These are phyloP conservation scores for Phylloporus rhodoxanthus DNA, from an alignment of 768 basidiomycete genomes.

Conservation along the genomic window DNA sequence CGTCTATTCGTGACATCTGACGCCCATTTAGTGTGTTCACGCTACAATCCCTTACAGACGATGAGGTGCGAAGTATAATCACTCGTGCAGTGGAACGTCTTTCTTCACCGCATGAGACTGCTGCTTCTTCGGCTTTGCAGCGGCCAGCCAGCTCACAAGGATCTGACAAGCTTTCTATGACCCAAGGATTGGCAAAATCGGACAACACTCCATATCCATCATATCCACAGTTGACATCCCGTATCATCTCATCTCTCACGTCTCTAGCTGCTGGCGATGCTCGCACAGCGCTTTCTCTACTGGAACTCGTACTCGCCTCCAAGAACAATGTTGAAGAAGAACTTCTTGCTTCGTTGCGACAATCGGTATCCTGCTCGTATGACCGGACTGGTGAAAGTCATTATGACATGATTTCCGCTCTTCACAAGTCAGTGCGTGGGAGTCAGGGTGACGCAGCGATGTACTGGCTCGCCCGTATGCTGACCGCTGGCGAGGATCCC, in stretches of 20 bases:
- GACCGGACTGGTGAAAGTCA: conserved; percentile 71
- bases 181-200: conserved; percentile 16
- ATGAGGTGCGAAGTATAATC: conserved; percentile 57
- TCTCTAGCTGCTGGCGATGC: conserved; percentile 65
- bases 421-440: conserved; percentile 81
- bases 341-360: conserved; percentile 53
- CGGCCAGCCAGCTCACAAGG: conserved; percentile 15
- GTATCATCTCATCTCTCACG: conserved; percentile 44
- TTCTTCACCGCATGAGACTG: conserved; percentile 13
- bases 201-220: conserved; percentile 18
- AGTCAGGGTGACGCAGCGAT: conserved; percentile 71
- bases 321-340: conserved; percentile 38
- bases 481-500: conserved; percentile 76
- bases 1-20: conserved; percentile 7
- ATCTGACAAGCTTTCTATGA: conserved; percentile 12
- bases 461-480: conserved; percentile 87
- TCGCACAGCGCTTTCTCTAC: conserved; percentile 67
- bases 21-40: conserved; percentile 58
- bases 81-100: conserved; percentile 42
- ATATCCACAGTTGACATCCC: conserved; percentile 40
- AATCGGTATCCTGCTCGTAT: conserved; percentile 61
- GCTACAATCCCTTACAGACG: conserved; percentile 58
- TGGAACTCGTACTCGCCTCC: conserved; percentile 60
- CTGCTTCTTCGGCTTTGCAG: background rate
- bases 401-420: conserved; percentile 79